These are phyloP conservation scores for Vitis cinerea DNA, from an alignment of 164 flowering plant species.

Conservation along the genomic window DNA sequence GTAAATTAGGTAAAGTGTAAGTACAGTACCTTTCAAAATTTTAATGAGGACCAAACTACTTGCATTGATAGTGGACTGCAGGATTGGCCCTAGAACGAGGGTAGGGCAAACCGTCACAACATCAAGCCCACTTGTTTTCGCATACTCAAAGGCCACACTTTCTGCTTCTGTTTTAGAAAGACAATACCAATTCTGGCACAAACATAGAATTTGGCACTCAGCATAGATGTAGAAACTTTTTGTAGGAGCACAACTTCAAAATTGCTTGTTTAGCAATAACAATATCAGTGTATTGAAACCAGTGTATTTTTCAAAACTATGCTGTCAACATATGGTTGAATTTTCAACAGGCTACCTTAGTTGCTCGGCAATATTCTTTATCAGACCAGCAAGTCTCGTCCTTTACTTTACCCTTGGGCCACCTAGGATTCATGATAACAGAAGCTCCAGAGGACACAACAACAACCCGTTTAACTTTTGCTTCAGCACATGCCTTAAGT, in stretches of 20 bases:
- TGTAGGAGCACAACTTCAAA: background rate
- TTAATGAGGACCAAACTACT: constrained; percentile 37
- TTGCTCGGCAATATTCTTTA: constrained; percentile 31
- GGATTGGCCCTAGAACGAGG: constrained; percentile 47
- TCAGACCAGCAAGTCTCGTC: constrained; percentile 62
- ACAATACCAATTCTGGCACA: constrained; percentile 47
- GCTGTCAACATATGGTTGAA: background rate
- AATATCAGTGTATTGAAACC: background rate
- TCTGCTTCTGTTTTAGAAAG: constrained; percentile 60
- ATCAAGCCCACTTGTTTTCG: constrained; percentile 37
- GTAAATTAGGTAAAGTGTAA: background rate
- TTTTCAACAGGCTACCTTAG: constrained; percentile 21
- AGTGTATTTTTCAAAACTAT: background rate
- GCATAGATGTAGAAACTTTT: background rate
- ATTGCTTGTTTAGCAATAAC: background rate
- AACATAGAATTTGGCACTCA: background rate
- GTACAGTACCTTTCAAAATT: constrained; percentile 33
- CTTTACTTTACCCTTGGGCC: constrained; percentile 35
- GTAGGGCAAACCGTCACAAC: constrained; percentile 50
- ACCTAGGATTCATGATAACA: constrained; percentile 33
- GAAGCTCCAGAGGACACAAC: constrained; percentile 51
- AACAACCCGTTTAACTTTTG: constrained; percentile 46
- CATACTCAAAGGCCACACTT: constrained; percentile 40
- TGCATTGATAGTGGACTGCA: constrained; percentile 46
- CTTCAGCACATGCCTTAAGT: constrained; percentile 39